Base-by-base conservation (phyloP, 768 basidiomycete genomes). In the Trametes punicea region DNA sequence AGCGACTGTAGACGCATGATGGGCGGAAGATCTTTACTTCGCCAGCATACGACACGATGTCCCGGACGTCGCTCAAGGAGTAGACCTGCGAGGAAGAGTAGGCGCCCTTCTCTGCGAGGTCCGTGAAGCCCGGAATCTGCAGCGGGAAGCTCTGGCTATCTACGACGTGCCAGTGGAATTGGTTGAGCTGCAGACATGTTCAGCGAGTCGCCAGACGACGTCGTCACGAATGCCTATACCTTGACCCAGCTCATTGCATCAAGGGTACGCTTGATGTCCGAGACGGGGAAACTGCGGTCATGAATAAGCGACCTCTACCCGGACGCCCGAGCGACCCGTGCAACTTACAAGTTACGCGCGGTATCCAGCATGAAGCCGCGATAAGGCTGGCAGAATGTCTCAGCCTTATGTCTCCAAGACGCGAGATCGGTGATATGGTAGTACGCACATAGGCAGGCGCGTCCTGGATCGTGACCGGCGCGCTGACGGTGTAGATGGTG, bases 361-460 rank as follows among this genome's bases (percentile, higher is more conserved):
- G 90, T 93, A 66, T 93, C 91, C 11, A 93, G 77, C 81, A 92
- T 81, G 52, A 91, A 77, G 8, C 87, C 89, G 20, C 91, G 81
- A 66, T 85, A 88, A 0, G 85, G 84, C 85, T 87, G 60, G 6
- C n/a, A 41, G 23, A 20, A 45, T 16, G 41, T 36, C 36, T 55
- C 25, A 39, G 27, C 29, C 21, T 21, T 10, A 10, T 4, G 8
- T 13, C 18, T 16, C 7, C 5, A 30, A 27, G 6, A 9, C 9
- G 8, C 1, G 2, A 29, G 1, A 6, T 18, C 16, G 16, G 16
- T 15, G 18, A n/a, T 13, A 6, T 6, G 7, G 13, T 31, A 31
- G 31, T 7, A 76, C 82, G 49, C 66, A 85, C 85, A 73, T 81
- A 90, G 10, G 81, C 81, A 18, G 88, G 87, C 3, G 74, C 63